These are phyloP conservation scores for Colletotrichum sp. DNA, from an alignment of 2,329 filamentous ascomycete genomes.

Conservation along the genomic window DNA sequence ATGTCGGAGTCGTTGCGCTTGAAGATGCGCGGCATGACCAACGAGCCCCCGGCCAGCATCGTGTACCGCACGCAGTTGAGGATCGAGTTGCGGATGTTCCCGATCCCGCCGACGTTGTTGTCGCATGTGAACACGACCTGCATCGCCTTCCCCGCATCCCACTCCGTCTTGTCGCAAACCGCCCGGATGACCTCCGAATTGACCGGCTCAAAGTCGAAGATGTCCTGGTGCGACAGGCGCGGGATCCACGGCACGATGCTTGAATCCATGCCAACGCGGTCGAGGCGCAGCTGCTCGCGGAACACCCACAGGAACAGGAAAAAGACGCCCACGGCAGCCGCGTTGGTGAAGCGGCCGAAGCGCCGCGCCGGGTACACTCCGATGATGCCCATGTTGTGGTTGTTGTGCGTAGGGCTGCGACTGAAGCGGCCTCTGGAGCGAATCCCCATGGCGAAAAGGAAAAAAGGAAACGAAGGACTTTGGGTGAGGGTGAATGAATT, in stretches of 20 bases:
- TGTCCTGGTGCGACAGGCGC: not conserved
- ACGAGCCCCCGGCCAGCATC: conserved; percentile 38
- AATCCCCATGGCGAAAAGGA: not conserved
- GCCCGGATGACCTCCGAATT: conserved; percentile 25
- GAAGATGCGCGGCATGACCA: conserved; percentile 41
- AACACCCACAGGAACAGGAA: not conserved
- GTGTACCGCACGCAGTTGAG: conserved; percentile 45
- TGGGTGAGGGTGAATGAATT: not conserved
- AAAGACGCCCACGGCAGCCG: not conserved
- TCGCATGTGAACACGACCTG: conserved; percentile 43
- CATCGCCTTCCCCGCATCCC: conserved; percentile 21
- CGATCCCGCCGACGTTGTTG: conserved; percentile 40
- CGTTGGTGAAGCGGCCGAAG: not conserved
- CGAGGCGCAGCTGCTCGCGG: not conserved
- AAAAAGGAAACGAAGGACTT: rapidly evolving
- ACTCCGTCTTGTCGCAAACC: conserved; percentile 26
- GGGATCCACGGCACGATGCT: not conserved
- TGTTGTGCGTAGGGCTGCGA: not conserved
- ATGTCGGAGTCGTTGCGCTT: conserved; percentile 34
- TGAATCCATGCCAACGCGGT: not conserved
- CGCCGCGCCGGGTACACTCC: not conserved
- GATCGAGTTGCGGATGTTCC: conserved; percentile 44
- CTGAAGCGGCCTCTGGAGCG: not conserved
- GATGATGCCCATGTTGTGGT: not conserved
- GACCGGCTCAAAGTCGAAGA: conserved; percentile 9